These are phyloP conservation scores for Suillus tomentosus DNA, from an alignment of 768 basidiomycete genomes.

Conservation along the genomic window DNA sequence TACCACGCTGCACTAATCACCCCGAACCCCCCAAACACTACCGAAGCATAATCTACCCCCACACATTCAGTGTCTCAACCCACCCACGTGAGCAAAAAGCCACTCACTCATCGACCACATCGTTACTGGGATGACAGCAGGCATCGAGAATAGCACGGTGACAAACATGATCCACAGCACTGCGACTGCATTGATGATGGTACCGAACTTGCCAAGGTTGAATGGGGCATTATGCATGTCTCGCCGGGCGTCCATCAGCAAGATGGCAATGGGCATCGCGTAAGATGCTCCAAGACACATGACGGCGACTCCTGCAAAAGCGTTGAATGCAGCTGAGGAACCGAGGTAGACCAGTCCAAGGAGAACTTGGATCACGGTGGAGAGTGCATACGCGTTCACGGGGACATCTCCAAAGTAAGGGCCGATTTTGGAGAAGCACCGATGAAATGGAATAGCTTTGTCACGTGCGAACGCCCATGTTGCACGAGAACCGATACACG, in stretches of 20 bases:
- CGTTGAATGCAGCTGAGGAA: slow-evolving; percentile 64
- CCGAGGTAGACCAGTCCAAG: slow-evolving; percentile 67
- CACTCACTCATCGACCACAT: slow-evolving; percentile 48
- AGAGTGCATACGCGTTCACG: slow-evolving; percentile 60
- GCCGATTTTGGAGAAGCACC: slow-evolving; percentile 49
- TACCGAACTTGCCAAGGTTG: slow-evolving; percentile 47
- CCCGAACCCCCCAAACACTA: slow-evolving; percentile 66
- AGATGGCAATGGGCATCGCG: slow-evolving; percentile 60
- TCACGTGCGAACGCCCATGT: slow-evolving; percentile 76
- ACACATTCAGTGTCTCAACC: not conserved
- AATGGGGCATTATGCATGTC: slow-evolving; percentile 54
- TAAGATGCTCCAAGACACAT: slow-evolving; percentile 69
- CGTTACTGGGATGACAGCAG: slow-evolving; percentile 58
- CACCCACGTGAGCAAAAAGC: not conserved
- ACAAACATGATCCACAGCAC: slow-evolving; percentile 63
- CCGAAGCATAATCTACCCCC: slow-evolving; percentile 61
- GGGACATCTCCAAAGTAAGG: slow-evolving; percentile 48
- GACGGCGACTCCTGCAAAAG: slow-evolving; percentile 66
- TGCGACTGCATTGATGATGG: slow-evolving; percentile 49
- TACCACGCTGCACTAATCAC: slow-evolving; percentile 64
- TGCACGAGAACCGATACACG: slow-evolving; percentile 65
- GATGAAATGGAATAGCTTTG: slow-evolving; percentile 58
- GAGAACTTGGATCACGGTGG: slow-evolving; percentile 56
- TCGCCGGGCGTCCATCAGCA: slow-evolving; percentile 44
- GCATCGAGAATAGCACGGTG: slow-evolving; percentile 71